These are phyloP conservation scores for Capsicum pubescens DNA, from an alignment of 257 asterid genomes.

Conservation along the genomic window DNA sequence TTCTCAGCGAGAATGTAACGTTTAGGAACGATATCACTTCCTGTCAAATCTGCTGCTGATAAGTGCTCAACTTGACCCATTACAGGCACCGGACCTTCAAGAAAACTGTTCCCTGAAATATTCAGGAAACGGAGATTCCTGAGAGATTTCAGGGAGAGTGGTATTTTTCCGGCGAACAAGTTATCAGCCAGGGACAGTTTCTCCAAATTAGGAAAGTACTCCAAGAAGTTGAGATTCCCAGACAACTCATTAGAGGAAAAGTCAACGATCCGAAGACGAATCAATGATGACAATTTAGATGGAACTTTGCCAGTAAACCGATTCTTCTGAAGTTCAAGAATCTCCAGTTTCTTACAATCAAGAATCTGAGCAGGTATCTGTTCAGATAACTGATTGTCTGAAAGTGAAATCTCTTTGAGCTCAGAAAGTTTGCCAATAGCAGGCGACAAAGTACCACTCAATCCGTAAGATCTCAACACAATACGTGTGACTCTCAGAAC, in stretches of 20 bases:
- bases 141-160: slow-evolving; percentile 59
- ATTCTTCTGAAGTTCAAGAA: slow-evolving; percentile 59
- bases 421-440: slow-evolving; percentile 71
- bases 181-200: slow-evolving; percentile 71
- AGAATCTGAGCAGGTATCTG: slow-evolving; percentile 69
- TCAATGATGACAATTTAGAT: slow-evolving; percentile 50
- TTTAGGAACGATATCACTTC: slow-evolving; percentile 39
- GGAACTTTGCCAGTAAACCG: slow-evolving; percentile 65
- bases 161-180: slow-evolving; percentile 67
- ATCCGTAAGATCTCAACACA: slow-evolving; percentile 49
- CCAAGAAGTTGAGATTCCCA: slow-evolving; percentile 69
- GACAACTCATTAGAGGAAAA: slow-evolving; percentile 61
- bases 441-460: slow-evolving; percentile 62
- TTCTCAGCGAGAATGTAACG: slow-evolving; percentile 64
- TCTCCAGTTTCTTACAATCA: slow-evolving; percentile 61
- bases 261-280: slow-evolving; percentile 60
- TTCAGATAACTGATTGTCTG: slow-evolving; percentile 52
- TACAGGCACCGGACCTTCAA: slow-evolving; percentile 49
- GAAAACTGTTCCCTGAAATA: slow-evolving; percentile 73
- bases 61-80: slow-evolving; percentile 38
- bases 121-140: slow-evolving; percentile 65
- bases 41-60: slow-evolving; percentile 36
- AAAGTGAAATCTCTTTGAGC: slow-evolving; percentile 65
- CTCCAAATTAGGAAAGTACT: slow-evolving; percentile 71
- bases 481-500: slow-evolving; percentile 65